A percentile compares a stretch with the other conserved stretches of the same genome.
phyloP scores from a whole-genome alignment of 2,329 filamentous ascomycete genomes.

The Fusarium longipes region DNA sequence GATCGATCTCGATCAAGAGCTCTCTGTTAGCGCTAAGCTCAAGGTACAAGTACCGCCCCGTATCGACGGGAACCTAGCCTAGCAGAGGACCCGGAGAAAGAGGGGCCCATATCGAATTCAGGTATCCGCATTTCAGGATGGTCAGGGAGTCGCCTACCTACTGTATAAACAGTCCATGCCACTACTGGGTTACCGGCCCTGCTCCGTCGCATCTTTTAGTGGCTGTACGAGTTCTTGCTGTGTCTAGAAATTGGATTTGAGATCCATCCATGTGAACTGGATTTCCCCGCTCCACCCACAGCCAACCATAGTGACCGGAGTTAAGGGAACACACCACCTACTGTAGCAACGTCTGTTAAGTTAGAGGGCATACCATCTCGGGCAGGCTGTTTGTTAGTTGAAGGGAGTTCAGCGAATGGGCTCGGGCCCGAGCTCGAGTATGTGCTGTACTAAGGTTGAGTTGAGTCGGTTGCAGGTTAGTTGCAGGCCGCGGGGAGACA shows the following conservation, averaged over 20 bases:
- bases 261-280: neutral
- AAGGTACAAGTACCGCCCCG: slow-evolving; percentile 39
- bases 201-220: neutral
- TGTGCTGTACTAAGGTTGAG: neutral
- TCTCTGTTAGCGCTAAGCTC: slow-evolving; percentile 39
- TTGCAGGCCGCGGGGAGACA: neutral
- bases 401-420: slow-evolving; percentile 4
- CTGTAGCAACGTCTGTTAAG: neutral
- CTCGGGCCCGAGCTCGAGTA: neutral
- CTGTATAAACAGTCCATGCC: neutral
- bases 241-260: neutral
- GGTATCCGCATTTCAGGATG: slow-evolving; percentile 12
- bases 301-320: slow-evolving; percentile 21
- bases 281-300: slow-evolving; percentile 12
- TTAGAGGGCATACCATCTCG: neutral
- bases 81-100: neutral
- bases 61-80: slow-evolving; percentile 27
- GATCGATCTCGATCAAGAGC: slow-evolving; percentile 49
- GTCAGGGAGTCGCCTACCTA: neutral
- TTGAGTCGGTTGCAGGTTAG: neutral
- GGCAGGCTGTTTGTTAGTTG: neutral
- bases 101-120: neutral
- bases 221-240: neutral
- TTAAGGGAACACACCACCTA: slow-evolving; percentile 10
- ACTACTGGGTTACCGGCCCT: neutral